Evolutionary conservation across 2,329 filamentous ascomycete genomes (phyloP), one percentile per base, ranked within the genome.

Genomic region (Sporothrix pallida): DNA sequence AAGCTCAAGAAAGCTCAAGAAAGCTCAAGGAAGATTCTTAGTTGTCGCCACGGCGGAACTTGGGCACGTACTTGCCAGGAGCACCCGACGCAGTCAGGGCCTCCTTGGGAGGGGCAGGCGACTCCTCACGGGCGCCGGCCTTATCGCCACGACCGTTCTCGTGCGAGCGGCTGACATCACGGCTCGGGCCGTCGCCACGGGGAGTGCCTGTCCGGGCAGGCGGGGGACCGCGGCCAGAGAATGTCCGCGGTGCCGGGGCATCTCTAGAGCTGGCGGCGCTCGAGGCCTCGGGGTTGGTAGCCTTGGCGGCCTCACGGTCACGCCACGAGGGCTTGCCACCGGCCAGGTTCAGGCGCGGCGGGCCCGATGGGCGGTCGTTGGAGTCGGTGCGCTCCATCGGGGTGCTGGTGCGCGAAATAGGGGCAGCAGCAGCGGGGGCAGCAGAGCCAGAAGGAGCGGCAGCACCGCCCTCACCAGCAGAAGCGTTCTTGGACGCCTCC

Each of bases 1-100:
- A 37, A 4, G 37, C 31, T n/a, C 42, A 12, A 7, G 42, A 4
- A n/a, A 52, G 23, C 48, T n/a, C 42, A 12, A 7, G 42, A 4
- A n/a, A 52, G 23, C 48, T 73, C 42, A 12, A 7, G 42, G 2
- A n/a, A 52, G 23, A 42, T 73, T 67, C 23, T 76, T 37, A 37
- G 31, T 37, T 37, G 31, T 37, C 31, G 31, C 31, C 77, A n/a
- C 78, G 78, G 37, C 79, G 78, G 56, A 77, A 81, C 78, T 78
- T 83, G 71, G 89, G 89, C 78, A 91, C 87, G 82, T 86, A 91
- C 81, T 89, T 91, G 77, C 88, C 88, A 63, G 86, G 78, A 42
- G 82, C 84, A 58, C 88, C 86, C 58, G 86, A 85, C 17, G 88
- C 81, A 78, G 86, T 86, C 74, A 89, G 82, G 67, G 84, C 77